phyloP scores from a whole-genome alignment of 805 yeast genomes.

The Saccharomyces jurei region DNA sequence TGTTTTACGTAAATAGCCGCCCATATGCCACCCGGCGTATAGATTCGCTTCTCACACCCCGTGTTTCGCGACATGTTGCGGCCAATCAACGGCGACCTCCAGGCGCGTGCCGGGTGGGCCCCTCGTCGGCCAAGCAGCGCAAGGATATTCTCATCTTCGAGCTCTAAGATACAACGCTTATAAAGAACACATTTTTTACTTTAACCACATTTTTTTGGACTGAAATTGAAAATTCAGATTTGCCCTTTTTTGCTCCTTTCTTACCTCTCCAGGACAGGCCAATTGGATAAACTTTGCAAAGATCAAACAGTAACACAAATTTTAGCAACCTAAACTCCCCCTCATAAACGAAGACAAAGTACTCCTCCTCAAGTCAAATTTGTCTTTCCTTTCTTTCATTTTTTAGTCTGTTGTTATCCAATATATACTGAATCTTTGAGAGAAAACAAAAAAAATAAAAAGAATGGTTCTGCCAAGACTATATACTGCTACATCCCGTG shows the following conservation, averaged over 20 bases:
- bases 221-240: not conserved
- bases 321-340: not conserved
- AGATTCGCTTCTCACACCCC: not conserved
- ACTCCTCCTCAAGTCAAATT: not conserved
- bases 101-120: not conserved
- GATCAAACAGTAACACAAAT: not conserved
- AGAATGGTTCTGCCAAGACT: conserved; percentile 49
- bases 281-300: not conserved
- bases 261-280: not conserved
- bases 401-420: not conserved
- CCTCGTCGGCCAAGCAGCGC: not conserved
- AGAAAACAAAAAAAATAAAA: not conserved
- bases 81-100: not conserved
- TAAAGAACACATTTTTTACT: not conserved
- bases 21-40: not conserved
- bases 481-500: conserved; percentile 62
- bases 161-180: not conserved
- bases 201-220: not conserved
- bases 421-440: not conserved
- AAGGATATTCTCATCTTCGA: not conserved
- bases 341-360: not conserved
- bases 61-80: not conserved
- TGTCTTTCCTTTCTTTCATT: not conserved
- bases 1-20: not conserved
- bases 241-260: not conserved